Evolutionary conservation across 2,329 filamentous ascomycete species (phyloP).

Genomic region (Paecilomyces niveus): DNA sequence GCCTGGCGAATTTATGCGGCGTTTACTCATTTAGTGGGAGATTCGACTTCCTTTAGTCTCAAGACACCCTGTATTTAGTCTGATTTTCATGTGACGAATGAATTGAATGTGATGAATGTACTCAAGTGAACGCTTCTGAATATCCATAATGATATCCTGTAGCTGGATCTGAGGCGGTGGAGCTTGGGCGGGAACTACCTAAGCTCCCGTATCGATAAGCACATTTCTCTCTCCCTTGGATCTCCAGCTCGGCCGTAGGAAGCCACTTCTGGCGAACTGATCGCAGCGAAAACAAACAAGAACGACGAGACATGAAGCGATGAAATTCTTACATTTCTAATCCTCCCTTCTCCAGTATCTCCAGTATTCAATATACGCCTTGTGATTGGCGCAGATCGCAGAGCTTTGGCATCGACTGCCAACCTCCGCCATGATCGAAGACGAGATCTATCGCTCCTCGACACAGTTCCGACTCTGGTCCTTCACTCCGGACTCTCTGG

Average conservation of each 20-base stretch:
- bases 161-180: neutral
- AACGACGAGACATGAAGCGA: neutral
- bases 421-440: constrained; percentile 62
- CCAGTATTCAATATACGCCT: no score
- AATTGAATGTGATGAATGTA: neutral
- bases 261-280: neutral
- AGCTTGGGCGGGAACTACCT: neutral
- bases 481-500: constrained; percentile 67
- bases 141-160: neutral
- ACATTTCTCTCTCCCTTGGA: neutral
- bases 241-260: neutral
- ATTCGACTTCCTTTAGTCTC: neutral
- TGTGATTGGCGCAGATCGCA: neutral
- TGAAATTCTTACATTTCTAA: neutral
- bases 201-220: neutral
- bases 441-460: constrained; percentile 81
- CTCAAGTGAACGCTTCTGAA: neutral
- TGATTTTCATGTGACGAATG: neutral
- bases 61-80: neutral
- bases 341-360: neutral
- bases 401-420: neutral
- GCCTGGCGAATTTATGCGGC: constrained; percentile 20
- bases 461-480: constrained; percentile 93
- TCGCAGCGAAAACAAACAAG: neutral
- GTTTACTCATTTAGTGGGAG: constrained; percentile 3